These are phyloP conservation scores for Saprolegnia parasitica DNA, from an alignment of 352 stramenopile species.

Conservation along the genomic window DNA sequence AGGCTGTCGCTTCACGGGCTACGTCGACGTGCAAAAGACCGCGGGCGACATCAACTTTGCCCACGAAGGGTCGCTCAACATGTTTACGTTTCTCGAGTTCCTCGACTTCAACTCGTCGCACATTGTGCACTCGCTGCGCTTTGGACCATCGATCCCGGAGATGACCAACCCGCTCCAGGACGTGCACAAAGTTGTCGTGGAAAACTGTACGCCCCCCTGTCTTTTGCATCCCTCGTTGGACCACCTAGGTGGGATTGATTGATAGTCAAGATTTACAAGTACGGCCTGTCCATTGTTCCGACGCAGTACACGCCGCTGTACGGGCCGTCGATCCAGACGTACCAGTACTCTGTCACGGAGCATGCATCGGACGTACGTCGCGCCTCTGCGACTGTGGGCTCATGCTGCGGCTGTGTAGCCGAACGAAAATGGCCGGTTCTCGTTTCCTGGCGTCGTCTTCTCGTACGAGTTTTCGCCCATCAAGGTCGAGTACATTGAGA, in stretches of 20 bases:
- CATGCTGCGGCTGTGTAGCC: conserved; percentile 4
- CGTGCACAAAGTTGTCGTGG: conserved; percentile 76
- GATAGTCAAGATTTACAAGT: conserved; percentile 84
- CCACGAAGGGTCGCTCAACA: conserved; percentile 77
- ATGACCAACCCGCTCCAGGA: conserved; percentile 85
- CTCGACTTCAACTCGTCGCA: conserved; percentile 88
- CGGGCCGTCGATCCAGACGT: conserved; percentile 58
- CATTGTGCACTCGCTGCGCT: conserved; percentile 68
- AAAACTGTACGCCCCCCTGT: conserved; percentile 47
- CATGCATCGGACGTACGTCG: conserved; percentile 49
- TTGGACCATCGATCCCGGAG: conserved; percentile 71
- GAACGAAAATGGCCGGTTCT: conserved; percentile 32
- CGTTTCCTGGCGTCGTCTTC: conserved; percentile 80
- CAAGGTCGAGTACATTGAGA: conserved; percentile 83
- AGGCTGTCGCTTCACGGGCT: conserved; percentile 68
- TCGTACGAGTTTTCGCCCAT: conserved; percentile 89
- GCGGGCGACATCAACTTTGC: conserved; percentile 79
- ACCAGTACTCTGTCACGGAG: conserved; percentile 87
- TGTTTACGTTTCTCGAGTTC: conserved; percentile 84
- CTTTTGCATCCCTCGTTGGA: background rate
- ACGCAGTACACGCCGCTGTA: conserved; percentile 81
- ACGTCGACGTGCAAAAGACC: conserved; percentile 73
- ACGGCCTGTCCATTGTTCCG: conserved; percentile 81
- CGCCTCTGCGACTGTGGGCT: background rate
- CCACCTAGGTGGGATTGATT: conserved; percentile 7